Base-by-base conservation (phyloP, 345 rosid genomes). In the Leavenworthia alabamica region DNA sequence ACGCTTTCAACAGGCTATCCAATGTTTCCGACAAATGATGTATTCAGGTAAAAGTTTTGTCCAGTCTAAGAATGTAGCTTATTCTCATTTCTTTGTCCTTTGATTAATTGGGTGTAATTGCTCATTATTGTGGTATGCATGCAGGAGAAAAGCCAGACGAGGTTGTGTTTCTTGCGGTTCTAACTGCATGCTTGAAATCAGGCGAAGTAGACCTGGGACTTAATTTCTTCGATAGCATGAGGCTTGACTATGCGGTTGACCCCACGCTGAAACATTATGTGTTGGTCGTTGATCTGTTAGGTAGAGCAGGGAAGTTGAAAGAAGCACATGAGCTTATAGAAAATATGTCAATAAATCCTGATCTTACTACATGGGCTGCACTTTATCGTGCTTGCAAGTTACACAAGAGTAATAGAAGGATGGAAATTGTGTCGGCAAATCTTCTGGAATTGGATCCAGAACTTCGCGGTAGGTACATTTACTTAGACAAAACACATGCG, bases 251-350 rank as follows among this genome's bases (percentile, higher is more conserved):
- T 66, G 75, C 54, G 32, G 78, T 85, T 61, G 82, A 79, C 53
- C 84, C 92, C 46, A 72, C 81, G 2, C 73, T 85, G 67, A 85
- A 83, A 47, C 89, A 85, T 72, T 78, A 83, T 67, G 67, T 77
- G 31, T 12, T 75, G 67, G 63, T 81, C 14, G 82, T 83, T 56
- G 82, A 81, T 49, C 49, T 81, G 67, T 62, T 83, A 75, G 78
- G 92, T 70, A 77, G 81, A 75, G 85, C 83, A 49, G 83, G 86
- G 49, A 76, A 57, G 61, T 77, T 86, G 45, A 47, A 62, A 7
- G 70, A 81, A 70, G 86, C 89, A 24, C 66, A 81, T 27, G 66
- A 67, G 50, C 74, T 79, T 53, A 77, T 83, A 36, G 32, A 70
- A 13, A 41, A 26, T 39, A 86, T 83, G 92, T 77, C 83, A 12